A percentile compares a stretch with the other conserved stretches of the same genome.
Evolutionary conservation across 2,329 filamentous ascomycete genomes (phyloP).

Genomic region (Hortaea sp.): DNA sequence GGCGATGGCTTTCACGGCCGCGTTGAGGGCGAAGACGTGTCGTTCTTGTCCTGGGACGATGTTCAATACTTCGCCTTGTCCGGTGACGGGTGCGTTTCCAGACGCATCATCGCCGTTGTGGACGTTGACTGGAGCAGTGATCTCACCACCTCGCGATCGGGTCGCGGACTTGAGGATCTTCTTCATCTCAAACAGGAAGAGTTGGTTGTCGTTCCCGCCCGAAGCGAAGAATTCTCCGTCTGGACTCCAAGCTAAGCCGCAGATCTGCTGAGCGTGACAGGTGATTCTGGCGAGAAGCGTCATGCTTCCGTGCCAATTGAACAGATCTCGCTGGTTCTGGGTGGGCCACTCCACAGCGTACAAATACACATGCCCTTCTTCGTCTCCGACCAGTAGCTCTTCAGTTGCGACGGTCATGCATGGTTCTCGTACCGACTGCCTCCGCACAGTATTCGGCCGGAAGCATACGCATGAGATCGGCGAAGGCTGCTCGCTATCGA

Average conservation of each 20-base stretch:
- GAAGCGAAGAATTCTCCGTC: slow-evolving; percentile 71
- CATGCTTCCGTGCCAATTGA: slow-evolving; percentile 69
- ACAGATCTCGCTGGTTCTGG: slow-evolving; percentile 50
- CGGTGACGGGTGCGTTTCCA: slow-evolving; percentile 8
- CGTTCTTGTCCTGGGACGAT: slow-evolving; percentile 39
- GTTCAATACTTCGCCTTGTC: slow-evolving; percentile 21
- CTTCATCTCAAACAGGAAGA: slow-evolving; percentile 66
- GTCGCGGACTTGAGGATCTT: slow-evolving; percentile 34
- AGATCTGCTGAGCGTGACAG: slow-evolving; percentile 81
- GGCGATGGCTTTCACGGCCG: slow-evolving; percentile 91
- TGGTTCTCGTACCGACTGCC: slow-evolving; percentile 40
- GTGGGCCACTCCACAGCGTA: slow-evolving; percentile 79
- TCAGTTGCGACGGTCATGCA: slow-evolving; percentile 56
- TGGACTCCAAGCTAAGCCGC: slow-evolving; percentile 78
- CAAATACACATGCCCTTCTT: slow-evolving; percentile 72
- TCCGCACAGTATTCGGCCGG: slow-evolving; percentile 51
- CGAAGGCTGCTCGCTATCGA: slow-evolving; percentile 61
- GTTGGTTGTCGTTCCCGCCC: slow-evolving; percentile 86
- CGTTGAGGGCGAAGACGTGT: slow-evolving; percentile 68
- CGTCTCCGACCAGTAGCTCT: slow-evolving; percentile 78
- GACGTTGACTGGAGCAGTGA: slow-evolving; percentile 9
- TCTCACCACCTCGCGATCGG: not conserved
- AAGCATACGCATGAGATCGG: slow-evolving; percentile 74
- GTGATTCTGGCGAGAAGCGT: slow-evolving; percentile 66
- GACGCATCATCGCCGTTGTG: slow-evolving; percentile 7